Evolutionary conservation across 1,139 yeast genomes (phyloP), one percentile per base, ranked within the genome.

Genomic region (Suhomyces panamericanus): DNA sequence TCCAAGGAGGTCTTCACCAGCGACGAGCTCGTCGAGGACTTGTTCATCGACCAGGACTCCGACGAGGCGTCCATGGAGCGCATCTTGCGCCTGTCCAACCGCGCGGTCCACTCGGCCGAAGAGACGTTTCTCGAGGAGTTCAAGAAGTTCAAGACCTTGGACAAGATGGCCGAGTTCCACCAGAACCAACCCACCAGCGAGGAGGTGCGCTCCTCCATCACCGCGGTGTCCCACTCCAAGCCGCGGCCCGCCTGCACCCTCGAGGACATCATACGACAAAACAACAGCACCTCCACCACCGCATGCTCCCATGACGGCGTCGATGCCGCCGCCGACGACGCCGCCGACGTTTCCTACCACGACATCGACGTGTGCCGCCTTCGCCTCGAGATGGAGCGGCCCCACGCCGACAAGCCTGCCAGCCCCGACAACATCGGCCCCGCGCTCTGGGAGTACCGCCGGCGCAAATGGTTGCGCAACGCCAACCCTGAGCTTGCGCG

Each of bases 371-470:
- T 67, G 26, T 49, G 53, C 44, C 57, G 57, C 47, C 49, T 69
- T 45, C 56, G 70, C 39, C 52, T 56, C 41, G 67, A 66, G 46
- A 54, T 59, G 43, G 69, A 64, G 50, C 51, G 16, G 20, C 52
- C 20, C 9, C 29, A 12, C 8, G 22, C 34, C 24, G 24, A 35
- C 10, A 20, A 20, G 24, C 24, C 24, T 5, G 27, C 20, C 17
- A 28, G 26, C 3, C 27, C 41, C 12, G 41, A 31, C 4, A 50
- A 53, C 22, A 56, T 71, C 4, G 90, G 87, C 6, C 73, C 73
- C 20, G 59, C 64, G 4, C 67, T 84, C 20, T 86, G 90, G 91
- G 74, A 75, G 43, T 64, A 69, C 46, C 76, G 88, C 49, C 69
- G 90, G 42, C 58, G 62, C 9, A 72, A 78, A 43, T 85, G 95